Evolutionary conservation across 1,139 yeast species (phyloP).

Genomic region (Blastobotrys persicus): DNA sequence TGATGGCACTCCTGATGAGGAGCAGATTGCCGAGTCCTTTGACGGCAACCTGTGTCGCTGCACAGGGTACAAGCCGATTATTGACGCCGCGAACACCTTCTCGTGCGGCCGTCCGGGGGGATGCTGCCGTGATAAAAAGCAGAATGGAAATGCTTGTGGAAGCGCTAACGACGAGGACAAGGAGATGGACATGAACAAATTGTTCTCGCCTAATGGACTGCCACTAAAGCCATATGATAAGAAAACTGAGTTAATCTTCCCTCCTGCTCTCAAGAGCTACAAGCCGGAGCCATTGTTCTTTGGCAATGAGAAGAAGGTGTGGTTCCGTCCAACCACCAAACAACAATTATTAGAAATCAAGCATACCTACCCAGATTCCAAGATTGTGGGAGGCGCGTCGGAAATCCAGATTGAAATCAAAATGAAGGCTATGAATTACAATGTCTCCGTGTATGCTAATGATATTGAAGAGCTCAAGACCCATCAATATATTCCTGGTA

Average conservation of each 20-base stretch:
- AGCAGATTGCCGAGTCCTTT: constrained; percentile 43
- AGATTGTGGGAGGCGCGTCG: constrained; percentile 48
- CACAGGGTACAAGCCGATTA: constrained; percentile 48
- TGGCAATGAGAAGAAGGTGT: constrained; percentile 40
- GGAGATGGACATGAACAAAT: constrained; percentile 18
- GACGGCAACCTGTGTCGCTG: constrained; percentile 49
- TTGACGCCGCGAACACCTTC: constrained; percentile 46
- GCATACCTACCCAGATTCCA: constrained; percentile 38
- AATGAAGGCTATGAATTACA: constrained; percentile 43
- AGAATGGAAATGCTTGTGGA: constrained; percentile 14
- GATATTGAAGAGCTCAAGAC: constrained; percentile 42
- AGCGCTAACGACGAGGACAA: constrained; percentile 21
- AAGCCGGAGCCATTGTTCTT: constrained; percentile 36
- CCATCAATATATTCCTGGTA: constrained; percentile 36
- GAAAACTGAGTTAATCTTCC: constrained; percentile 42
- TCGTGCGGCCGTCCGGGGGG: constrained; percentile 29
- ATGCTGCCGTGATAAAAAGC: constrained; percentile 28
- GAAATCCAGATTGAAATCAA: constrained; percentile 48
- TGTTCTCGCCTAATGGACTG: constrained; percentile 37
- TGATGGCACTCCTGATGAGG: constrained; percentile 40
- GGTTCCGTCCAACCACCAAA: constrained; percentile 45
- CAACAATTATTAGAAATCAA: constrained; percentile 39
- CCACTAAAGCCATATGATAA: constrained; percentile 41
- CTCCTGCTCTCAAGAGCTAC: constrained; percentile 37
- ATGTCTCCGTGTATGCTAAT: constrained; percentile 41